Evolutionary conservation across 495 filamentous ascomycete genomes (phyloP), one percentile per base, ranked within the genome.

Genomic region (Tuber borchii): DNA sequence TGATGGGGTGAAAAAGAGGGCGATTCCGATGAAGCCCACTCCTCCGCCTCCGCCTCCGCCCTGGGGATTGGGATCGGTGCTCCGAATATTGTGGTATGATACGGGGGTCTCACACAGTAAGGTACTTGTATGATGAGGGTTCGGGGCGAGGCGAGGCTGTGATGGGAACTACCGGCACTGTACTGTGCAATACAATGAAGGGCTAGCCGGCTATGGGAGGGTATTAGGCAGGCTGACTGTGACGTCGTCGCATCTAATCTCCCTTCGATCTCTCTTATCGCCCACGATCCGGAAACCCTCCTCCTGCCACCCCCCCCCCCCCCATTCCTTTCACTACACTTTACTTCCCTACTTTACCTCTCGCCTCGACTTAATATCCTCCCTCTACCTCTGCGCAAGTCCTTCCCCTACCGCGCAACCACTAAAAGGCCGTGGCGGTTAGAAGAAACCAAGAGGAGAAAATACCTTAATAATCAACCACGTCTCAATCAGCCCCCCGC

Each of bases 211-310:
- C 42, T 43, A 43, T 43, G 42, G 42, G 9, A 43, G 42, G 42
- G 39, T 40, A n/a, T n/a, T n/a, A 40, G 19, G 46, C 46, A 26
- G 0, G 51, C 51, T 61, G n/a, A 65, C 26, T 65, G n/a, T 65
- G 56, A 65, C 56, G 56, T 65, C 56, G 56, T 65, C 56, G 56
- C n/a, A 65, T 65, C 56, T 65, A 65, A 65, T 65, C 56, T 65
- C 31, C 31, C n/a, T 31, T 31, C 56, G n/a, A 65, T 65, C 56
- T 65, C 12, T 65, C 56, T 65, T 65, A 65, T 31, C 56, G 26
- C 26, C 56, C 26, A 65, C 56, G n/a, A 65, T 65, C 31, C n/a
- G 56, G 26, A 65, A 65, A 31, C n/a, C n/a, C 31, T 65, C 56
- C 56, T 26, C n/a, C 10, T 43, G 9, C 8, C 10, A 12, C n/a